phyloP scores from a whole-genome alignment of 495 filamentous ascomycete genomes.

The Penicillium paradoxum region DNA sequence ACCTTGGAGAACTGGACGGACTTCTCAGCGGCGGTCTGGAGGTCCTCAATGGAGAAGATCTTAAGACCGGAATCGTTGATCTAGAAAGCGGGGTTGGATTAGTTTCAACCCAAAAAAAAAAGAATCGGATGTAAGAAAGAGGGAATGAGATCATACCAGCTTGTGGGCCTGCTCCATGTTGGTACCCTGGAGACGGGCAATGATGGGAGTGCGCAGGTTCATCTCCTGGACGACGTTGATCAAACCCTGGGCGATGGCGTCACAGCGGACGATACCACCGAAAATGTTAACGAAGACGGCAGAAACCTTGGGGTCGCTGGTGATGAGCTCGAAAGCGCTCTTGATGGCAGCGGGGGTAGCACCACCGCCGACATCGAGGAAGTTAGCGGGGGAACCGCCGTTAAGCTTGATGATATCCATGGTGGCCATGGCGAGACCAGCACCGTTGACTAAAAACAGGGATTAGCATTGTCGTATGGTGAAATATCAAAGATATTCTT shows the following conservation, averaged over 20 bases:
- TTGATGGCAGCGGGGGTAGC: constrained; percentile 95
- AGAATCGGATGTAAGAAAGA: not conserved
- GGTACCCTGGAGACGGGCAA: constrained; percentile 94
- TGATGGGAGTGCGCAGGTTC: constrained; percentile 91
- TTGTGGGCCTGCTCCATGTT: constrained; percentile 96
- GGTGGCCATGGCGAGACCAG: constrained; percentile 98
- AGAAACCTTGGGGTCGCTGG: constrained; percentile 94
- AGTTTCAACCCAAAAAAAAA: not conserved
- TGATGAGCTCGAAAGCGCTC: constrained; percentile 97
- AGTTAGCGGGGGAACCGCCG: constrained; percentile 93
- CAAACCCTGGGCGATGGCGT: constrained; percentile 94
- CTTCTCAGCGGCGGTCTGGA: constrained; percentile 96
- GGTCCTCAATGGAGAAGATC: constrained; percentile 99
- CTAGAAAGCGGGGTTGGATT: constrained; percentile 23
- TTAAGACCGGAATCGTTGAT: constrained; percentile 98
- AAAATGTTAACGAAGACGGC: constrained; percentile 99
- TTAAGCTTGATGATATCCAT: constrained; percentile 99
- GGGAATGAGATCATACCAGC: constrained; percentile 48
- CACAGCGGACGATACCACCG: constrained; percentile 96
- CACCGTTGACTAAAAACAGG: constrained; percentile 72
- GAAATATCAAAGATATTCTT: constrained; percentile 4
- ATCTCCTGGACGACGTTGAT: constrained; percentile 91
- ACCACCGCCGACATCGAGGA: constrained; percentile 97
- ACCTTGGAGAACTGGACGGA: constrained; percentile 98
- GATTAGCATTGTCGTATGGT: constrained; percentile 17